Base-by-base conservation (phyloP, 192 early-diverging fungal genomes). In the Physocladia obscura region DNA sequence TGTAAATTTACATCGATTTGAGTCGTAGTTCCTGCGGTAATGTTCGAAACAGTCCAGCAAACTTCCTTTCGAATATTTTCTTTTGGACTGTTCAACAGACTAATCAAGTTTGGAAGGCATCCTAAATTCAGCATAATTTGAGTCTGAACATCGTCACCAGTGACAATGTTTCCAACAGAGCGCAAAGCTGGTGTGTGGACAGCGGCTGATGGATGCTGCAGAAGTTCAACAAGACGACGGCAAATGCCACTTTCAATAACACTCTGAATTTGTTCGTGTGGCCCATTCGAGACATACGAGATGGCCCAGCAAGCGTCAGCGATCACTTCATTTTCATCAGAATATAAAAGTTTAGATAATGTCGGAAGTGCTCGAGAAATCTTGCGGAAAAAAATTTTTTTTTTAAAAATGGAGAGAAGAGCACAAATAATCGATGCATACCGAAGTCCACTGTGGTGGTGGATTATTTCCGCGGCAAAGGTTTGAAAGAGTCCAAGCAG, bases 291-390 rank as follows among this genome's bases (percentile, higher is more conserved):
- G 30, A 99, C 88, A 71, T 99, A 99, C n/a, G 97, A 98, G 67
- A 99, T 92, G 22, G 97, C 97, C 97, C 97, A 99, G 86, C 96
- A 98, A n/a, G 97, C 92, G 76, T 98, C 97, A 17, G 94, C 96
- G 74, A 98, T 81, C 26, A 99, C 87, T 73, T 99, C 97, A 49
- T 95, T 94, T 77, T 99, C 97, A 22, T 82, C 85, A 17, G 92
- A 88, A 78, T 93, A 87, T 55, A 99, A 88, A 35, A 99, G 83
- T 74, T 93, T 94, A 51, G 95, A 90, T 30, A 99, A 89, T 24
- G 93, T 87, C 3, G 91, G 89, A 48, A 99, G 83, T 48, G 93
- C 92, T 17, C 92, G 92, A 24, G 84, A 71, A 76, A 98, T 96
- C 91, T 93, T 31, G 34, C 32, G 57, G 0, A 34, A 35, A 1